Base-by-base conservation (phyloP, 306 rosid genomes). In the Casuarina cunninghamiana region DNA sequence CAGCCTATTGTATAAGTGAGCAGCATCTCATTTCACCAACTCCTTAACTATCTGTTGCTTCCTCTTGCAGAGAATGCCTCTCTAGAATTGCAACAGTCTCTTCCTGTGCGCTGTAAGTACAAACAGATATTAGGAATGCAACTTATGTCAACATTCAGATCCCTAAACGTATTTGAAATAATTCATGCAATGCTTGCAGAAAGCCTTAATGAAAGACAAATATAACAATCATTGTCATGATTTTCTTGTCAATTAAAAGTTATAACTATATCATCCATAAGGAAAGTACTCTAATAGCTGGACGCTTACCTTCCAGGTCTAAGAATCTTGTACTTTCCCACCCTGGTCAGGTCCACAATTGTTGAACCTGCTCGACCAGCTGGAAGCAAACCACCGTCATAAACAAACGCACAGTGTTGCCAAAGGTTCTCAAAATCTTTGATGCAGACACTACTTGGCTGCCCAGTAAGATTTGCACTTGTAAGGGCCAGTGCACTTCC, bases 381-480 rank as follows among this genome's bases (percentile, higher is more conserved):
- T 79, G 96, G 97, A 83, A 95, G 97, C 84, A 79, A 81, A 13
- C 98, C 97, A 11, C 94, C 93, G 53, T 93, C 93, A 60, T 90
- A 95, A 72, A 95, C 93, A 72, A 73, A 88, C 4, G 94, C 94
- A 82, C 97, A 93, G 38, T 90, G 97, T 78, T 83, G 87, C 97
- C 99, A 95, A 3, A 91, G 94, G 69, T 75, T 87, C 78, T 88
- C 89, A 71, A 95, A 93, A 84, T 93, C 97, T 41, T 90, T 83
- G 73, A 90, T 75, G 82, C 89, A 82, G 73, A 91, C 93, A 79
- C 98, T 95, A 77, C 97, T 93, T 63, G 90, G 84, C 75, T 91
- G 97, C 77, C 97, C 97, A n/a, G 93, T 95, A 46, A 85, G 83
- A 87, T 95, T 95, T 75, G 99, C 99, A 65, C 97, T 93, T 35